Base-by-base conservation (phyloP, 768 basidiomycete species). In the Mycena chlorophos region DNA sequence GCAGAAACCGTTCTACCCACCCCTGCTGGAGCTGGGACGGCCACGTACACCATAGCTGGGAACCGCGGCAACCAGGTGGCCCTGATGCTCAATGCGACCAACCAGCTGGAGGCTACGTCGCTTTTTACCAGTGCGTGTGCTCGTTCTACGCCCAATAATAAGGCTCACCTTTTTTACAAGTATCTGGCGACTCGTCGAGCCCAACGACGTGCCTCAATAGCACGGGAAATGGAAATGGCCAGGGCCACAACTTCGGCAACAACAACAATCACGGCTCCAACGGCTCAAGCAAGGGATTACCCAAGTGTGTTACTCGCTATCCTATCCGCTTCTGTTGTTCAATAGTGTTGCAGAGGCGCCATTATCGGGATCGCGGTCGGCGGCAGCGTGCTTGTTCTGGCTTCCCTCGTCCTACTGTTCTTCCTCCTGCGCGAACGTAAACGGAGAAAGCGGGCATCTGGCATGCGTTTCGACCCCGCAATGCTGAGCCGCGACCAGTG, bases 361-460 rank as follows among this genome's bases (percentile, higher is more conserved):
- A 70, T 81, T 49, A 78, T 84, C 47, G 80, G 79, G 5, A 67
- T 77, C 30, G 70, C 75, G 31, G 66, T 75, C 30, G 78, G 73
- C 29, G 74, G 74, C n/a, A 70, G 66, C 27, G 65, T 74, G 6
- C 64, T 81, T 12, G 64, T 71, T n/a, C 31, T 78, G 4, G 63
- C 81, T 19, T 69, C 68, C 12, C 37, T 80, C n/a, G 66, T 70
- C 19, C 75, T 83, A 72, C 60, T 71, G 14, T 48, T 78, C 25
- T 83, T 78, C 63, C 57, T 79, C 51, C 38, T 77, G 50, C 72
- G 74, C 47, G 71, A 78, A 57, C 67, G 78, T 39, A 70, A 74
- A 43, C 68, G 71, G 55, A 65, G 62, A 42, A 68, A 68, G 22
- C 29, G 22, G 47, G 63, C 30, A 45, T 60, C 55, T 45, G 27